These are phyloP conservation scores for Speleostelium caveatum DNA, from an alignment of 78 protist species.

Conservation along the genomic window DNA sequence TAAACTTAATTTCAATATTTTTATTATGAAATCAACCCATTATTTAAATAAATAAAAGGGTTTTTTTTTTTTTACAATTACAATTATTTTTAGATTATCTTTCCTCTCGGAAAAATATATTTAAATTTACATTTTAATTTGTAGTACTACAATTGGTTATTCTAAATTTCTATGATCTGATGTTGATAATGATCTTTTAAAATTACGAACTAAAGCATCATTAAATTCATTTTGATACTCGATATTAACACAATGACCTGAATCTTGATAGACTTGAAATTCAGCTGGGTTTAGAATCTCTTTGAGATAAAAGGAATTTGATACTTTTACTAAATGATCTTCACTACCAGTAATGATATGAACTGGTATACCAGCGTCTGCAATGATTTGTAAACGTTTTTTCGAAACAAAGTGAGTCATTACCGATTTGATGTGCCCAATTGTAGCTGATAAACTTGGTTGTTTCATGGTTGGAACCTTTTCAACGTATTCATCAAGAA, in stretches of 20 bases:
- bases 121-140: too few relatives aligned
- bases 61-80: too few relatives aligned
- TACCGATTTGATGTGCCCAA: constrained; percentile 54
- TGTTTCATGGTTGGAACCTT: not conserved
- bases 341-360: constrained; percentile 44
- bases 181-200: constrained; percentile 53
- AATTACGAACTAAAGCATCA: constrained; percentile 29
- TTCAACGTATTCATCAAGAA: constrained; percentile 9
- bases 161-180: too few relatives aligned
- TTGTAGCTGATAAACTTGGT: not conserved
- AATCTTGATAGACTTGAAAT: constrained; percentile 28
- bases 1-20: too few relatives aligned
- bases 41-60: too few relatives aligned
- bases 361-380: constrained; percentile 27
- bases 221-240: constrained; percentile 69
- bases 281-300: constrained; percentile 34
- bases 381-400: not conserved
- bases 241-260: constrained; percentile 68
- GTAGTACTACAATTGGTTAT: too few relatives aligned
- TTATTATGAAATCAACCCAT: too few relatives aligned
- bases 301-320: constrained; percentile 12
- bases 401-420: constrained; percentile 42
- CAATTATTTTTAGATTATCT: too few relatives aligned
- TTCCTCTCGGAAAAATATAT: too few relatives aligned
- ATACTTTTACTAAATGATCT: constrained; percentile 45